These are phyloP conservation scores for Fusarium bulbicola DNA, from an alignment of 2,329 filamentous ascomycete species.

Conservation along the genomic window DNA sequence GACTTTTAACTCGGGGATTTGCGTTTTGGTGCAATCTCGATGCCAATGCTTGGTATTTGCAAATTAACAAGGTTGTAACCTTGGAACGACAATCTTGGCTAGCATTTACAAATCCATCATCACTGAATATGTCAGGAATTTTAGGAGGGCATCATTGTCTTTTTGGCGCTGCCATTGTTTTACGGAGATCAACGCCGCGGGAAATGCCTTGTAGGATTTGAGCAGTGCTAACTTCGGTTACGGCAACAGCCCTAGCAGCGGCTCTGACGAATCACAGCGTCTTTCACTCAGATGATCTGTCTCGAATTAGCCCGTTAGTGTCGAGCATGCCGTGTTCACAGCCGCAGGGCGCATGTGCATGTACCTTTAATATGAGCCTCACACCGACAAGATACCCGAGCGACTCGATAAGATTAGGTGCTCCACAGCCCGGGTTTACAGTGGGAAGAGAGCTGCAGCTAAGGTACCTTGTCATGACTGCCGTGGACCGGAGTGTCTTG, in stretches of 20 bases:
- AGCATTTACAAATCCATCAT: not conserved
- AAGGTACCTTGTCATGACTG: not conserved
- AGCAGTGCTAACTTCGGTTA: slow-evolving; percentile 11
- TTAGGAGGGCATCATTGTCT: not conserved
- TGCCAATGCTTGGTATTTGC: not conserved
- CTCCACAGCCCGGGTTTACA: slow-evolving; percentile 3
- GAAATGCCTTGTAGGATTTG: not conserved
- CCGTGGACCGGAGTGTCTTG: not conserved
- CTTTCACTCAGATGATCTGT: slow-evolving; percentile 19
- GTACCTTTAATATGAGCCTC: not conserved
- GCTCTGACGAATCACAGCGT: not conserved
- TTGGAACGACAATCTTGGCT: slow-evolving; percentile 5
- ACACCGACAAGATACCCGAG: not conserved
- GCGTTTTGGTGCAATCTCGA: not conserved
- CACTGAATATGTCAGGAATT: not conserved
- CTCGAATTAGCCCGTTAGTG: not conserved
- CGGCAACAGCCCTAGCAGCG: slow-evolving; percentile 12
- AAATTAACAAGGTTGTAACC: not conserved
- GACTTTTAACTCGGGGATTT: not conserved
- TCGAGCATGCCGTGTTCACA: not conserved
- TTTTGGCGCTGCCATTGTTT: not conserved
- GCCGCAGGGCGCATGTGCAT: slow-evolving; percentile 10
- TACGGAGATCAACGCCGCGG: not conserved
- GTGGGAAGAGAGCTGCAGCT: slow-evolving; percentile 6
- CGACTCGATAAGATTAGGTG: slow-evolving; percentile 17